These are phyloP conservation scores for Crotalaria pallida DNA, from an alignment of 306 rosid genomes.

Conservation along the genomic window DNA sequence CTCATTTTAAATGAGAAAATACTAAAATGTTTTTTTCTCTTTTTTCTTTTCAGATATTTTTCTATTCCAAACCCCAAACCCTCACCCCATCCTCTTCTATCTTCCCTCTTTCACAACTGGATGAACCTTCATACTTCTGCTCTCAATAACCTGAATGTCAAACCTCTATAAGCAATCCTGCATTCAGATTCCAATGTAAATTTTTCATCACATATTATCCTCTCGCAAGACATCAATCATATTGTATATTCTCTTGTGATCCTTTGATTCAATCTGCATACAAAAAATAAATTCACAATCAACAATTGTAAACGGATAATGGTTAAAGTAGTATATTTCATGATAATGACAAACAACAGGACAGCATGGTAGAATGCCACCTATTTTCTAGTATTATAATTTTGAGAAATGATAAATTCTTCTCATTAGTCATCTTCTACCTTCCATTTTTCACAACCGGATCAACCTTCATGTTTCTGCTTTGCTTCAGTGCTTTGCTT, in stretches of 20 bases:
- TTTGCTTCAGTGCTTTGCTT: no score
- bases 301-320: background rate
- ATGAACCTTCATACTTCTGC: background rate
- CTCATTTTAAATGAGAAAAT: no score
- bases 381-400: background rate
- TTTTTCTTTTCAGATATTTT: no score
- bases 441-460: no score
- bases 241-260: constrained; percentile 51
- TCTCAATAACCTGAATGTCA: background rate
- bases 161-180: background rate
- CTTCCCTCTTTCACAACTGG: no score
- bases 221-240: constrained; percentile 83
- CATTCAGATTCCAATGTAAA: background rate
- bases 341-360: background rate
- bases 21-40: no score
- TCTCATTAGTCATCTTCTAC: no score
- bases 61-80: no score
- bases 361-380: background rate
- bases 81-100: no score
- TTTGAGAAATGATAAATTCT: no score
- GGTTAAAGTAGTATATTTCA: background rate
- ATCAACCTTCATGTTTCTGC: no score
- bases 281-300: constrained; percentile 5
- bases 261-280: constrained; percentile 53
- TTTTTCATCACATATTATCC: constrained; percentile 65